Base-by-base conservation (phyloP, 176 grass and related monocot genomes). In the Eragrostis curvula region DNA sequence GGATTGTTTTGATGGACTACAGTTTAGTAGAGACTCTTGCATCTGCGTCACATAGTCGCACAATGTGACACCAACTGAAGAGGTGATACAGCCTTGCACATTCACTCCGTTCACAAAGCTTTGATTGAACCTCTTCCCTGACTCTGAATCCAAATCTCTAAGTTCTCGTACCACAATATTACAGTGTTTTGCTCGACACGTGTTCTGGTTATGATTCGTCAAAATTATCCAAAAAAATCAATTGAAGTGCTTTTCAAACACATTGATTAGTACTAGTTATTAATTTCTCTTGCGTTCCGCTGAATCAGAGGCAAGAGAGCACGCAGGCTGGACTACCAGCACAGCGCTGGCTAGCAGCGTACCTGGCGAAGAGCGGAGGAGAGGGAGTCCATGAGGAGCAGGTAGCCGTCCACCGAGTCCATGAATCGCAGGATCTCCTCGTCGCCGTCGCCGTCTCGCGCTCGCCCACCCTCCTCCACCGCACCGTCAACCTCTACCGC, bases 351-450 rank as follows among this genome's bases (percentile, higher is more conserved):
- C 30, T 17, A 44, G 29, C 32, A 24, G 47, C 39, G 18, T 81
- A 89, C 87, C 82, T 81, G 82, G 78, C 87, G 82, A 63, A 89
- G 87, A 76, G 65, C 25, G 25, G 87, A 89, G 71, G 82, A 81
- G 65, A 89, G 82, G 25, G 87, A 81, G 27, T 89, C 77, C 82
- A 89, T 81, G 36, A 89, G 71, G 45, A 85, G 55, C 46, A 89
- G 77, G 82, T 89, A 89, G 64, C 63, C 64, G 12, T 89, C 82
- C 46, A 84, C 64, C 27, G 87, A 89, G 82, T 85, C 87, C 82
- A 89, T 85, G 77, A 89, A 89, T 58, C 77, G 71, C 36, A 89
- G 82, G 77, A 85, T 71, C 87, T 85, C 70, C 77, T 89, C 71
- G 8, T 76, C 77, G 63, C 73, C 83, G 83, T 71, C 53, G 53